Evolutionary conservation across 345 rosid genomes (phyloP).

Genomic region (Erucastrum elatum): DNA sequence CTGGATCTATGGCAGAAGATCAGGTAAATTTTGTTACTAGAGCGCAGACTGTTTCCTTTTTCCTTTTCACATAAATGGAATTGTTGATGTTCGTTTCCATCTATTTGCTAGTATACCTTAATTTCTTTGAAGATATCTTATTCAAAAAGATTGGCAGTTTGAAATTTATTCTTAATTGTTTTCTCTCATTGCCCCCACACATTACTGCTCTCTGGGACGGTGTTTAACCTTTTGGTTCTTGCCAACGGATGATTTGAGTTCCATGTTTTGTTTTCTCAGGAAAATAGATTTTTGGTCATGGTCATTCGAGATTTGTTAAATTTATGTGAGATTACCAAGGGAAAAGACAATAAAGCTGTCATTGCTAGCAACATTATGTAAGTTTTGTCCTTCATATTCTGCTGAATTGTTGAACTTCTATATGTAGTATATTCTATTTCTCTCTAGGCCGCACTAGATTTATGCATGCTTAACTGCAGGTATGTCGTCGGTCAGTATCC

Average conservation of each 20-base stretch:
- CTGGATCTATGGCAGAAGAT: slow-evolving; percentile 99
- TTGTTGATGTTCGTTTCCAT: slow-evolving; percentile 5
- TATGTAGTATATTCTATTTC: not conserved
- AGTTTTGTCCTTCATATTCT: slow-evolving; percentile 36
- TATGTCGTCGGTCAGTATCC: slow-evolving; percentile 99
- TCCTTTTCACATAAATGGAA: not conserved
- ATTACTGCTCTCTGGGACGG: not conserved
- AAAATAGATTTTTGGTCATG: slow-evolving; percentile 97
- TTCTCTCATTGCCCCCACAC: not conserved
- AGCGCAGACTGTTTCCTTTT: not conserved
- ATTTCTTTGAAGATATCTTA: not conserved
- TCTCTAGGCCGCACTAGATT: not conserved
- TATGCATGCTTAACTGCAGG: slow-evolving; percentile 48
- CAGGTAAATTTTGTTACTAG: slow-evolving; percentile 56
- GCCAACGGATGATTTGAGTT: slow-evolving; percentile 14
- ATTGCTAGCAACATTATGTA: slow-evolving; percentile 99
- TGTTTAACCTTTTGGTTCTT: slow-evolving; percentile 15
- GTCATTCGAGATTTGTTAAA: slow-evolving; percentile 94
- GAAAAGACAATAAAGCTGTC: slow-evolving; percentile 98
- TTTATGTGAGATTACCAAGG: slow-evolving; percentile 95
- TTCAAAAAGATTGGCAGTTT: not conserved
- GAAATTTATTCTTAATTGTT: slow-evolving; percentile 5
- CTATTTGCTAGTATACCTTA: slow-evolving; percentile 1
- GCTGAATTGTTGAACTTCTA: slow-evolving; percentile 3
- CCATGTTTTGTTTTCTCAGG: slow-evolving; percentile 52